Percentiles rank a stretch among this genome's conserved stretches.
These are phyloP conservation scores for Fusarium sp. DNA, from an alignment of 2,329 filamentous ascomycete species.

Conservation along the genomic window DNA sequence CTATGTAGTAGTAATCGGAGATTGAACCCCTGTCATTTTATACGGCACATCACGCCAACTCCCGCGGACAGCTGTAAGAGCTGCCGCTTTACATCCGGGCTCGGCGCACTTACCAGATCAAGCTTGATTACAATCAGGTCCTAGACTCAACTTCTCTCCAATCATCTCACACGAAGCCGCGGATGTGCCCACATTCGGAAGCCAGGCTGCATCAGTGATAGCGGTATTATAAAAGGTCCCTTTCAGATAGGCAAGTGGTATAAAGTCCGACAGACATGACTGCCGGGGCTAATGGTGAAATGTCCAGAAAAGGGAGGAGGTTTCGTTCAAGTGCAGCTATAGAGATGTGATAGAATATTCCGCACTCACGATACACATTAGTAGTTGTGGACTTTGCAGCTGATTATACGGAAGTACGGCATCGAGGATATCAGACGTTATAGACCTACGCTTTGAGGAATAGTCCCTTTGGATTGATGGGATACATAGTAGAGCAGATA, in stretches of 20 bases:
- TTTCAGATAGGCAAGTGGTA: constrained; percentile 26
- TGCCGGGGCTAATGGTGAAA: constrained; percentile 1
- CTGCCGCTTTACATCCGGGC: not conserved
- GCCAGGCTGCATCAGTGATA: not conserved
- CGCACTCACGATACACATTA: not conserved
- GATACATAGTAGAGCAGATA: not conserved
- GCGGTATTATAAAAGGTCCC: constrained; percentile 10
- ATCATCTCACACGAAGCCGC: not conserved
- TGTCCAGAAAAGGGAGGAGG: constrained; percentile 11
- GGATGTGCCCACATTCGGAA: not conserved
- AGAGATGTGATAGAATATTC: not conserved
- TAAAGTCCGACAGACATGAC: not conserved
- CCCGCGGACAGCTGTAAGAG: not conserved
- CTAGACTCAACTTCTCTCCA: not conserved
- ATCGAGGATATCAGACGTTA: not conserved
- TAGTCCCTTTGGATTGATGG: accelerated
- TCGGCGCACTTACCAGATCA: not conserved
- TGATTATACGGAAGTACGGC: not conserved
- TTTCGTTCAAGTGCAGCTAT: accelerated
- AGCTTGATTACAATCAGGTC: not conserved
- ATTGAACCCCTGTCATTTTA: not conserved
- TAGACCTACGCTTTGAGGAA: not conserved
- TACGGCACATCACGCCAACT: not conserved
- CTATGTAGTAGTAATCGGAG: accelerated
- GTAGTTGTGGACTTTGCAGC: too few species aligned